Percentiles rank a stretch among this genome's conserved stretches.
These are phyloP conservation scores for Auxenochlorella protothecoides DNA, from an alignment of 139 green algal genomes.

Conservation along the genomic window DNA sequence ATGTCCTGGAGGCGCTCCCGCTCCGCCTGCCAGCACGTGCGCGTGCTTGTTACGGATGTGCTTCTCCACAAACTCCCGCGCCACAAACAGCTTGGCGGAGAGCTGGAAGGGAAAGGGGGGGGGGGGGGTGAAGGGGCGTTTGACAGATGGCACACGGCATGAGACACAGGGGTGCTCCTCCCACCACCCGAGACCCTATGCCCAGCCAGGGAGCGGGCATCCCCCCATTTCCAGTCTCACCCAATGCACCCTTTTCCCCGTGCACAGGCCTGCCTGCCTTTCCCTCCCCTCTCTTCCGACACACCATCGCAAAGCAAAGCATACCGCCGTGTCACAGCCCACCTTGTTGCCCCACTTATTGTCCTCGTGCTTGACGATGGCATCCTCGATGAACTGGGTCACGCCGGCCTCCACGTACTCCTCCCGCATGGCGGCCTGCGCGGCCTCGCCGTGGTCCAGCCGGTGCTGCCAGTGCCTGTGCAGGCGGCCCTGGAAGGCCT, in stretches of 20 bases:
- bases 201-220: too few species aligned
- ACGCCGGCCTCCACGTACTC: constrained; percentile 27
- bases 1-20: constrained; percentile 28
- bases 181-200: too few species aligned
- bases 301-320: too few species aligned
- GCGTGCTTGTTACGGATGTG: constrained; percentile 79
- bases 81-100: constrained; percentile 68
- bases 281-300: too few species aligned
- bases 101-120: neutral
- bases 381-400: constrained; percentile 46
- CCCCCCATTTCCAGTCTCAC: too few species aligned
- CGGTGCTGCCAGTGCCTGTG: neutral
- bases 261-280: too few species aligned
- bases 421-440: constrained; percentile 10
- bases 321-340: constrained; percentile 6
- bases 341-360: constrained; percentile 82
- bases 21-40: constrained; percentile 46
- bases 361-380: constrained; percentile 59
- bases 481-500: too few species aligned
- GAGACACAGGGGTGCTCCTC: too few species aligned
- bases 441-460: neutral
- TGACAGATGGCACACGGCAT: too few species aligned
- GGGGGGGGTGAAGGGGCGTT: neutral
- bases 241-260: too few species aligned
- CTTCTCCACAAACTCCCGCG: constrained; percentile 79